Evolutionary conservation across 495 filamentous ascomycete species (phyloP).

Genomic region (Penicillium riverlandense): DNA sequence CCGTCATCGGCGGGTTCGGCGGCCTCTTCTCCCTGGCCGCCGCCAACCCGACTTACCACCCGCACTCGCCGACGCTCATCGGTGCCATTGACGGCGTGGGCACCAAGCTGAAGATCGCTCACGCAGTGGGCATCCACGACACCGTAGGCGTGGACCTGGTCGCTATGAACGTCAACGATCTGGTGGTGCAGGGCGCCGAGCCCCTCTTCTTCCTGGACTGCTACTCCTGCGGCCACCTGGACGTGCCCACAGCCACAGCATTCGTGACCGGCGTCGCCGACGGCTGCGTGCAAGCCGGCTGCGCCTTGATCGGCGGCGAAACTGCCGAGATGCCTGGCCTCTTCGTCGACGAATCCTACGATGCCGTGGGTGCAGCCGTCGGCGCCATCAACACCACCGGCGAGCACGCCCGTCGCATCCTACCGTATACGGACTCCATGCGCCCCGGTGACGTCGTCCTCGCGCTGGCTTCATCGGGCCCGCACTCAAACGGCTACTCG

Average conservation of each 20-base stretch:
- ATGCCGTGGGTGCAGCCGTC: constrained; percentile 80
- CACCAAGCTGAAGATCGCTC: constrained; percentile 93
- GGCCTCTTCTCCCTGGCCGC: constrained; percentile 75
- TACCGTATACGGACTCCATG: constrained; percentile 76
- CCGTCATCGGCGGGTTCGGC: constrained; percentile 91
- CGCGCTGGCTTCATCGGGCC: constrained; percentile 73
- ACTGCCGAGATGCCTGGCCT: constrained; percentile 97
- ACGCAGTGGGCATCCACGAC: constrained; percentile 77
- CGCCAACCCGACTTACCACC: constrained; percentile 59
- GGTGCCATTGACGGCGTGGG: constrained; percentile 93
- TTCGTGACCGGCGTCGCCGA: constrained; percentile 84
- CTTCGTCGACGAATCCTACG: constrained; percentile 77
- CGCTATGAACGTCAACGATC: constrained; percentile 98
- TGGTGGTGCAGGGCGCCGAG: constrained; percentile 90
- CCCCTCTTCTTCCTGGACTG: constrained; percentile 94
- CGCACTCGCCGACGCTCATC: constrained; percentile 67
- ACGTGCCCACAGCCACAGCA: constrained; percentile 63
- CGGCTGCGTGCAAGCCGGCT: constrained; percentile 74
- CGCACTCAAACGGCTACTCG: constrained; percentile 94
- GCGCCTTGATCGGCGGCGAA: constrained; percentile 90
- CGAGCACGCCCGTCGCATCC: constrained; percentile 48
- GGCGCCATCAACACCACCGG: constrained; percentile 62
- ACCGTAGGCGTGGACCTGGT: constrained; percentile 94
- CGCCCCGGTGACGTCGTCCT: constrained; percentile 72
- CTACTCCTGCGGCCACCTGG: constrained; percentile 82